Evolutionary conservation across 192 early-diverging fungal species (phyloP).

Genomic region (Podila epicladia): DNA sequence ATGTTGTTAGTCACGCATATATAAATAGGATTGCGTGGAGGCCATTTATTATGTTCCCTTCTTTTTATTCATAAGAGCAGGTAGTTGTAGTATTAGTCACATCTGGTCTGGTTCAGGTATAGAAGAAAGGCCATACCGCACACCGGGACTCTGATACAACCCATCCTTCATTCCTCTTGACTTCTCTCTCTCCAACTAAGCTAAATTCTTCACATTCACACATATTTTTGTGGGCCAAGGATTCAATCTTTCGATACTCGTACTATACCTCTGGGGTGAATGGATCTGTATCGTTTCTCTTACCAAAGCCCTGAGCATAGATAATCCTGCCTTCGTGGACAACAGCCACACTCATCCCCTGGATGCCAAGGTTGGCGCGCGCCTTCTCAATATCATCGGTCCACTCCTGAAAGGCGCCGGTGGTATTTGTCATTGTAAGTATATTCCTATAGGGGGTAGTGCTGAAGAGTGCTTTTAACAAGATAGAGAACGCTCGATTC

Average conservation of each 20-base stretch:
- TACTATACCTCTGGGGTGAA: constrained; percentile 18
- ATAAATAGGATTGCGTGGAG: constrained; percentile 12
- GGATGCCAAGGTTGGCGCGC: constrained; percentile 18
- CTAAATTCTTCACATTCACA: no score
- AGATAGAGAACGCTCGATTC: constrained; percentile 11
- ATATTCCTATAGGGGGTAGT: constrained; percentile 9
- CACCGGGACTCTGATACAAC: no score
- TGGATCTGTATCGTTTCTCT: constrained; percentile 26
- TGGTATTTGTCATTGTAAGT: constrained; percentile 14
- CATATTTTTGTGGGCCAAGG: constrained; percentile 14
- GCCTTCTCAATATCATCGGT: constrained; percentile 19
- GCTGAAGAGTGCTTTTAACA: constrained; percentile 6
- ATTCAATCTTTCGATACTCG: constrained; percentile 12
- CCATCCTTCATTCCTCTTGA: no score
- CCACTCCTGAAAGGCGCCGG: constrained; percentile 17
- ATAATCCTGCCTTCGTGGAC: constrained; percentile 11
- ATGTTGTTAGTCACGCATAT: constrained; percentile 1
- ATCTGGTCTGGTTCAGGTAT: no score
- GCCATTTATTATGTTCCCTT: no score
- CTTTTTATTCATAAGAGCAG: no score
- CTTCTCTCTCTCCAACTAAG: no score
- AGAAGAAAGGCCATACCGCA: no score
- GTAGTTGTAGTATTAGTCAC: no score
- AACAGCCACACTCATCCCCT: constrained; percentile 21
- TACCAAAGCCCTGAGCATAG: constrained; percentile 16